Percentiles rank a stretch among this genome's conserved stretches.
Evolutionary conservation across 2,329 filamentous ascomycete genomes (phyloP).

Genomic region (Claviceps humidiphila): DNA sequence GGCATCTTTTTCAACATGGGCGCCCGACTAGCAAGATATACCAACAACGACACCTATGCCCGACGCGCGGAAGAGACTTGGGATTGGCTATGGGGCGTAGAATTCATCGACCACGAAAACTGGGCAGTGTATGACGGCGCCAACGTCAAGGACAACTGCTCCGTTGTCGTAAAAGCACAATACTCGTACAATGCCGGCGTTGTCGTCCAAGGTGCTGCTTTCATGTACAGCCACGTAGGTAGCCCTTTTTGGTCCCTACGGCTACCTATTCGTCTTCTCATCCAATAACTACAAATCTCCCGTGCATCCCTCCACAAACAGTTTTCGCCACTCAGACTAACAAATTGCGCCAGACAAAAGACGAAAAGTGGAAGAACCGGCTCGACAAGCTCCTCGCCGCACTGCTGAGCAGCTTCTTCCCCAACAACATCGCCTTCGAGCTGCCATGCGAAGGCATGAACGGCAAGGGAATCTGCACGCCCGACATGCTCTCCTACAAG

Average conservation of each 20-base stretch:
- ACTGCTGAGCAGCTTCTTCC: conserved; percentile 37
- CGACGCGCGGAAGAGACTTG: conserved; percentile 48
- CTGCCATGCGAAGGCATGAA: conserved; percentile 43
- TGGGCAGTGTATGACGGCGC: conserved; percentile 54
- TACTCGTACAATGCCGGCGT: conserved; percentile 56
- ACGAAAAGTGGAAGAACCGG: conserved; percentile 11
- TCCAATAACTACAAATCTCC: no score
- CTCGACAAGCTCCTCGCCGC: conserved; percentile 41
- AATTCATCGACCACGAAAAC: conserved; percentile 44
- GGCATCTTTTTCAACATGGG: conserved; percentile 51
- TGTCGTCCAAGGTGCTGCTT: conserved; percentile 48
- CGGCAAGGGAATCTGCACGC: conserved; percentile 41
- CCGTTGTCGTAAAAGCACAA: conserved; percentile 44
- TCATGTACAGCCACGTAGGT: conserved; percentile 52
- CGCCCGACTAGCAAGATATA: conserved; percentile 61
- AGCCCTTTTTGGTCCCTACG: no score
- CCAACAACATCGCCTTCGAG: conserved; percentile 49
- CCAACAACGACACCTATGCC: conserved; percentile 49
- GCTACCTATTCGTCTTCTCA: background rate
- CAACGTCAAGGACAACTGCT: conserved; percentile 44
- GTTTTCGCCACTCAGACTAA: conserved; percentile 6
- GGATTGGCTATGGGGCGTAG: conserved; percentile 34
- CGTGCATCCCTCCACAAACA: background rate
- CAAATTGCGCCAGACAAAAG: conserved; percentile 23
- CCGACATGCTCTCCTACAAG: conserved; percentile 31